Evolutionary conservation across 805 yeast genomes (phyloP), one percentile per base, ranked within the genome.

Genomic region (Saturnispora mendoncae): DNA sequence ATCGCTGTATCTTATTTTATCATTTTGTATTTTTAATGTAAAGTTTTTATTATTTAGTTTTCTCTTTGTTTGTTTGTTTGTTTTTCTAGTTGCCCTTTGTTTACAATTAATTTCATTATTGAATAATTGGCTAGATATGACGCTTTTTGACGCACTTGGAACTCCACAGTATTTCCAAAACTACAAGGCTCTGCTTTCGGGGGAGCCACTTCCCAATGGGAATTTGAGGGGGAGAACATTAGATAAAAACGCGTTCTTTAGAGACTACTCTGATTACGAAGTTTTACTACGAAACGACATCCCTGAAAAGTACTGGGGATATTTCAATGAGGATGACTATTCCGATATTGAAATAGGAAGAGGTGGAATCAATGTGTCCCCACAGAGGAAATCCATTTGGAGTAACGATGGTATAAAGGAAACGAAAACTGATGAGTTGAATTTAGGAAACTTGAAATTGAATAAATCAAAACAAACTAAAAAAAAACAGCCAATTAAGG

Each of bases 241-340:
- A 15, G 32, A 52, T 23, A 46, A 50, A 24, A 45, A 46, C 12
- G 41, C 47, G 7, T 57, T 51, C 36, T 45, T 51, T 34, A 38
- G 41, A 25, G 60, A 57, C 31, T 44, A 40, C 28, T 49, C 52
- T 3, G 65, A 60, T 42, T 54, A 51, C 34, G 65, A 60, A 24
- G 46, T 56, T 1, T 34, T 60, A 6, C 41, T 60, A 23, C 43
- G 62, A 36, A 48, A 51, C 36, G 46, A 58, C 33, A 44, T 60
- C 23, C 64, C 65, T 6, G 41, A 35, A 1, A 52, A 55, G 39
- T 57, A 58, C 36, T 36, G 31, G 8, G 45, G 43, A 27, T 58
- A 56, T 38, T 60, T 60, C 37, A 23, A 28, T 3, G 40, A 7
- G 45, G 18, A 30, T 18, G 15, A 5, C 12, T 17, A 26, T 9